phyloP scores from a whole-genome alignment of 768 basidiomycete species.

The Amanita polypyramis region DNA sequence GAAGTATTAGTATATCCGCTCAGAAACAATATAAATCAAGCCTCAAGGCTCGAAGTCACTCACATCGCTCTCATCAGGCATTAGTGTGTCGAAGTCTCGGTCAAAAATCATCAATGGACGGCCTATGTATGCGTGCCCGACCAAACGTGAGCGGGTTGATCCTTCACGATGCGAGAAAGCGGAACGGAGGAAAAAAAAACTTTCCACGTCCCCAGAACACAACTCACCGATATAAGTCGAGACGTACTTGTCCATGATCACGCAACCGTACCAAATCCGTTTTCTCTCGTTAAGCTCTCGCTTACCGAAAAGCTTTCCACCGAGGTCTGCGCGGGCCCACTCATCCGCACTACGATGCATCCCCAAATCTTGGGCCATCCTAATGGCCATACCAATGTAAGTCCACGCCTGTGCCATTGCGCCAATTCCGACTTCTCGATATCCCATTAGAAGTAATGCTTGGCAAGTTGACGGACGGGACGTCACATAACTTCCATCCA shows the following conservation, averaged over 20 bases:
- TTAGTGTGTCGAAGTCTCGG: conserved; percentile 62
- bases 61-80: conserved; percentile 56
- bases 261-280: conserved; percentile 71
- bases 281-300: conserved; percentile 61
- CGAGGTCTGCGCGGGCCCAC: conserved; percentile 55
- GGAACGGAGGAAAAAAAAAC: not conserved
- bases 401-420: conserved; percentile 86
- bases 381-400: conserved; percentile 77
- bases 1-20: not conserved
- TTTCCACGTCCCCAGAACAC: not conserved
- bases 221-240: conserved; percentile 62
- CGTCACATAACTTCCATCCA: conserved; percentile 60
- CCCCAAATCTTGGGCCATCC: conserved; percentile 88
- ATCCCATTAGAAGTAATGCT: conserved; percentile 71
- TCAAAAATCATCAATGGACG: conserved; percentile 69
- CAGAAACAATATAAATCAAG: conserved; percentile 4
- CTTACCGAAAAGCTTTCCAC: conserved; percentile 43
- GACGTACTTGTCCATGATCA: conserved; percentile 72
- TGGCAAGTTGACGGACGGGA: conserved; percentile 69
- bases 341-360: conserved; percentile 75
- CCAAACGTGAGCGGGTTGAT: conserved; percentile 1
- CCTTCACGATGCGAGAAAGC: conserved; percentile 1
- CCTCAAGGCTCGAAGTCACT: conserved; percentile 9
- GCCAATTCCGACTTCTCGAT: conserved; percentile 80
- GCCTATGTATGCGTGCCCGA: conserved; percentile 23